phyloP scores from a whole-genome alignment of 192 early-diverging fungal species.

The Coemansia sp. region DNA sequence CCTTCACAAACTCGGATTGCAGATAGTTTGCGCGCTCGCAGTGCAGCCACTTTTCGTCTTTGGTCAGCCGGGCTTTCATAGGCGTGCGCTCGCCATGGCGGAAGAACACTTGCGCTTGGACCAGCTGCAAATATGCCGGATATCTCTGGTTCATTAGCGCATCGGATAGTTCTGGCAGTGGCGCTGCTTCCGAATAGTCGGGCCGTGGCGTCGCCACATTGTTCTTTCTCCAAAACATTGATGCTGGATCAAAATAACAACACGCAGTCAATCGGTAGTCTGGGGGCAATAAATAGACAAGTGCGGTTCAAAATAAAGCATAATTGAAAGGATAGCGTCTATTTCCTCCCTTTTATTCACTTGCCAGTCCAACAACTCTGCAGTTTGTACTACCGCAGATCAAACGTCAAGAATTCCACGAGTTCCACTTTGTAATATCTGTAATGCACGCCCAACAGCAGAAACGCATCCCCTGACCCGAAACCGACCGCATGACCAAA shows the following conservation, averaged over 20 bases:
- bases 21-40: constrained; percentile 32
- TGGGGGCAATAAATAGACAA: neutral
- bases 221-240: constrained; percentile 12
- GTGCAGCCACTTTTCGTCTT: constrained; percentile 14
- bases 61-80: constrained; percentile 5
- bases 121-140: constrained; percentile 26
- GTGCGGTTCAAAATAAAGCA: neutral
- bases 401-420: too few relatives aligned
- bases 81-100: constrained; percentile 47
- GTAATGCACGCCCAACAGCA: too few relatives aligned
- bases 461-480: too few relatives aligned
- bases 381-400: too few relatives aligned
- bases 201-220: constrained; percentile 1
- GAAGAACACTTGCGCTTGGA: constrained; percentile 47
- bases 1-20: constrained; percentile 41
- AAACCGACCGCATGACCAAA: too few relatives aligned
- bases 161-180: constrained; percentile 23
- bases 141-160: constrained; percentile 26
- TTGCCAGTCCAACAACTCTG: too few relatives aligned
- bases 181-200: constrained; percentile 23
- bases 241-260: neutral
- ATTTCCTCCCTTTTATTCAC: neutral
- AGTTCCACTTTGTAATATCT: too few relatives aligned
- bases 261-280: neutral
- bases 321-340: neutral